Evolutionary conservation across 208 protist genomes (phyloP).

Genomic region (Acanthamoeba castellanii): DNA sequence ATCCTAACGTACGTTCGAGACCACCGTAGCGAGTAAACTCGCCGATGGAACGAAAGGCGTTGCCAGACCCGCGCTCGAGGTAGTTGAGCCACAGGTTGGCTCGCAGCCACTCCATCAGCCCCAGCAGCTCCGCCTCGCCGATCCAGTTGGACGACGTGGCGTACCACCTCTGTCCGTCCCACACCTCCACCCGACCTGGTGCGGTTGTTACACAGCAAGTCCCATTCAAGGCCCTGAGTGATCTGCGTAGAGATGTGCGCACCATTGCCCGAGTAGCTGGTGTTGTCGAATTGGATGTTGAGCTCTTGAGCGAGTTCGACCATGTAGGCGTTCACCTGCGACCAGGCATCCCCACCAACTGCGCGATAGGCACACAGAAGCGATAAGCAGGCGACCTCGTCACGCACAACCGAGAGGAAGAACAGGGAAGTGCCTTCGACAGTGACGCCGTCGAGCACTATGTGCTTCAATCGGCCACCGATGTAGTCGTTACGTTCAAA

Average conservation of each 20-base stretch:
- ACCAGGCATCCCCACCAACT: constrained; percentile 68
- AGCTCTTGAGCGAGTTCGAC: constrained; percentile 51
- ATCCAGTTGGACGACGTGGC: neutral
- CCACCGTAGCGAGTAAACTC: constrained; percentile 55
- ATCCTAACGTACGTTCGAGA: neutral
- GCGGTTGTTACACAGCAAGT: neutral
- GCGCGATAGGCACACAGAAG: neutral
- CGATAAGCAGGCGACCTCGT: neutral
- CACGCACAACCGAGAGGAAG: neutral
- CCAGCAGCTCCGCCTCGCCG: constrained; percentile 23
- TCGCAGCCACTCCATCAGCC: constrained; percentile 47
- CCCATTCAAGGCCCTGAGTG: neutral
- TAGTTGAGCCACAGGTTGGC: constrained; percentile 63
- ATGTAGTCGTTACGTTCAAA: constrained; percentile 74
- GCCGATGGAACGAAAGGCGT: constrained; percentile 17
- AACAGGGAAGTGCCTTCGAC: neutral
- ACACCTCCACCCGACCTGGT: neutral
- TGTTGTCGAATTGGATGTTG: constrained; percentile 58
- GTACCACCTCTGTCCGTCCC: constrained; percentile 22
- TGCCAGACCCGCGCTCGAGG: neutral
- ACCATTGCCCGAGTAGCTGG: constrained; percentile 59
- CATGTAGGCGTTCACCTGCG: constrained; percentile 69
- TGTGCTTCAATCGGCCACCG: constrained; percentile 50
- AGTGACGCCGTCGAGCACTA: constrained; percentile 6
- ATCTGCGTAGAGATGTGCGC: neutral